phyloP scores from a whole-genome alignment of 768 basidiomycete genomes.

The Leccinum arenicola region DNA sequence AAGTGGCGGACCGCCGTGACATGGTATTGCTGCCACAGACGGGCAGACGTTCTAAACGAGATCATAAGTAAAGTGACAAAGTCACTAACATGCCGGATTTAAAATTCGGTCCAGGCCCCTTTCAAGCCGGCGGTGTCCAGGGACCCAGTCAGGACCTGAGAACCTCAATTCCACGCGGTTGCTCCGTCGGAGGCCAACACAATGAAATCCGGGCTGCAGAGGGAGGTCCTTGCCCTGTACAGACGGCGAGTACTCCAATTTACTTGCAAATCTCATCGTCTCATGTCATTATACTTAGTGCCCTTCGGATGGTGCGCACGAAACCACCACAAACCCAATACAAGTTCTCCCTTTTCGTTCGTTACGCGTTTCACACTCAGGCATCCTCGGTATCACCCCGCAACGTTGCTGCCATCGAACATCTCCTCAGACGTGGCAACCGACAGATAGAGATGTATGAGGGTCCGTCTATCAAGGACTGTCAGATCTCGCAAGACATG shows the following conservation, averaged over 20 bases:
- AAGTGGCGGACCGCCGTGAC: slow-evolving; percentile 9
- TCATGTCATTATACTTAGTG: slow-evolving; percentile 41
- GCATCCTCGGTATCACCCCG: slow-evolving; percentile 60
- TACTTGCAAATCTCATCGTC: background rate
- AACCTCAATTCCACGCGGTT: background rate
- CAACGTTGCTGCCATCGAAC: slow-evolving; percentile 68
- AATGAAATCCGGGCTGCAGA: slow-evolving; percentile 49
- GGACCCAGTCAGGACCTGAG: slow-evolving; percentile 12
- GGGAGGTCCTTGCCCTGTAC: slow-evolving; percentile 50
- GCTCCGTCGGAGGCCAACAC: background rate
- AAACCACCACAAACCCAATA: slow-evolving; percentile 60
- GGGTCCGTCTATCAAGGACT: slow-evolving; percentile 63
- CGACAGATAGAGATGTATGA: slow-evolving; percentile 73
- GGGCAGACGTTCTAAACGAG: slow-evolving; percentile 7
- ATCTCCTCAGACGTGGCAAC: slow-evolving; percentile 66
- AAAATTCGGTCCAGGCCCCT: slow-evolving; percentile 1
- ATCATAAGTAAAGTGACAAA: slow-evolving; percentile 16
- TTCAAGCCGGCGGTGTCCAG: slow-evolving; percentile 23
- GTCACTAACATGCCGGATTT: background rate
- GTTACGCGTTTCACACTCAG: slow-evolving; percentile 66
- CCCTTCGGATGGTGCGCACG: slow-evolving; percentile 67
- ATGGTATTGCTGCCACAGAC: slow-evolving; percentile 10
- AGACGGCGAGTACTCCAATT: slow-evolving; percentile 42
- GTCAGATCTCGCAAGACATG: slow-evolving; percentile 74
- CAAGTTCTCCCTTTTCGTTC: slow-evolving; percentile 67